These are phyloP conservation scores for Mycena sp. DNA, from an alignment of 1,284 basidiomycete species.

Conservation along the genomic window DNA sequence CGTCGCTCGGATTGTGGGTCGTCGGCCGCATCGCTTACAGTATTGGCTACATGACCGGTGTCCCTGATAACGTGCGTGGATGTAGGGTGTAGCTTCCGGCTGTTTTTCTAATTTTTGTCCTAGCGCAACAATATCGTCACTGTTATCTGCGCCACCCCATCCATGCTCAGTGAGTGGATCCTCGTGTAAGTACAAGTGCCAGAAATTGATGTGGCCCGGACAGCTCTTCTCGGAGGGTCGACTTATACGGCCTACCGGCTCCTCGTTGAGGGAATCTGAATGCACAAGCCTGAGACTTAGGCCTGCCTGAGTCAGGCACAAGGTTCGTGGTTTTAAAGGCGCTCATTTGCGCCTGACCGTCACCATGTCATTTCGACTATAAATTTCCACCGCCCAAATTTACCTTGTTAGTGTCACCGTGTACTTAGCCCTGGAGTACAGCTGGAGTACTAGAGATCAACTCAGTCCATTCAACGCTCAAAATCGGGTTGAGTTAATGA, in stretches of 20 bases:
- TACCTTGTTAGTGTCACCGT: no score
- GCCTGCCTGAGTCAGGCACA: no score
- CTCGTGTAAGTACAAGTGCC: neutral
- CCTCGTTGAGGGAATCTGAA: neutral
- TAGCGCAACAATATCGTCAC: slow-evolving; percentile 10
- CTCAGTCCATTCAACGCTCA: no score
- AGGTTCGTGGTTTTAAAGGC: no score
- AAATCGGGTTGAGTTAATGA: no score
- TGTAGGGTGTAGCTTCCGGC: no score
- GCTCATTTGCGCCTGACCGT: no score
- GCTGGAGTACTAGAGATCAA: no score
- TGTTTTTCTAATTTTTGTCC: neutral
- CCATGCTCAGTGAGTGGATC: neutral
- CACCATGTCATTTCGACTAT: no score
- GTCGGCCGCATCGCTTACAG: slow-evolving; percentile 67
- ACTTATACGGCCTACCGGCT: neutral
- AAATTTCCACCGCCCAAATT: no score
- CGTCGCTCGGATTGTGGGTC: slow-evolving; percentile 50
- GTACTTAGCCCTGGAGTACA: no score
- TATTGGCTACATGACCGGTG: slow-evolving; percentile 61
- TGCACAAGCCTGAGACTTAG: neutral
- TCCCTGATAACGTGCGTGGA: slow-evolving; percentile 46
- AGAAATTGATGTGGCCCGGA: no score
- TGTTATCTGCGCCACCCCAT: neutral
- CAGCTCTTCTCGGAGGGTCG: neutral